A percentile compares a stretch with the other conserved stretches of the same genome.
These are phyloP conservation scores for Chlorella vulgaris DNA, from an alignment of 139 green algal genomes.

Conservation along the genomic window DNA sequence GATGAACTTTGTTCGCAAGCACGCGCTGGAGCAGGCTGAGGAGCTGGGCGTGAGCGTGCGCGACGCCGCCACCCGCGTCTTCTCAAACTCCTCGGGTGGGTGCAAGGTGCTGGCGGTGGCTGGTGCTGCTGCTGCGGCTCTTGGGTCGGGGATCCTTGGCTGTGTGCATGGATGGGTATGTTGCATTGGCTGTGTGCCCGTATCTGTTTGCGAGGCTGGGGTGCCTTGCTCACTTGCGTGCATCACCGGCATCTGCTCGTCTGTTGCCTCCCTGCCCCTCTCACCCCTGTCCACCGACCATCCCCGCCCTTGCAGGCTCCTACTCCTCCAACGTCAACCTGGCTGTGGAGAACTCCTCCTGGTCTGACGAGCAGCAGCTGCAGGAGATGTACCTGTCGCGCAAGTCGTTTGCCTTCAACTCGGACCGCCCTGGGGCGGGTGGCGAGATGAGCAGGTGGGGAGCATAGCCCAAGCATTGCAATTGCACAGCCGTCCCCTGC, in stretches of 20 bases:
- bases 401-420: constrained; percentile 99
- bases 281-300: neutral
- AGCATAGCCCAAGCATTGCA: too few species aligned
- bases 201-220: too few species aligned
- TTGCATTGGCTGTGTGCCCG: too few species aligned
- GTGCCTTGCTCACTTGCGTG: too few species aligned
- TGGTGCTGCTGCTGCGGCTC: neutral
- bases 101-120: neutral
- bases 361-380: constrained; percentile 96
- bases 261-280: constrained; percentile 10
- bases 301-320: constrained; percentile 58
- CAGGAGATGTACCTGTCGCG: constrained; percentile 95
- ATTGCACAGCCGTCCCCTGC: neutral
- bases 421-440: constrained; percentile 88
- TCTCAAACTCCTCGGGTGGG: constrained; percentile 87
- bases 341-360: constrained; percentile 96
- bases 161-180: neutral
- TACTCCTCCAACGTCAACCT: constrained; percentile 99
- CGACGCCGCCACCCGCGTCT: constrained; percentile 95
- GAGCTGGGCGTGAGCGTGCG: constrained; percentile 86
- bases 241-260: neutral
- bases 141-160: neutral
- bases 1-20: constrained; percentile 99
- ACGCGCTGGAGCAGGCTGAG: constrained; percentile 91
- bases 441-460: constrained; percentile 75